Base-by-base conservation (phyloP, 371 early-diverging fungal genomes). In the Mortierella sp. region DNA sequence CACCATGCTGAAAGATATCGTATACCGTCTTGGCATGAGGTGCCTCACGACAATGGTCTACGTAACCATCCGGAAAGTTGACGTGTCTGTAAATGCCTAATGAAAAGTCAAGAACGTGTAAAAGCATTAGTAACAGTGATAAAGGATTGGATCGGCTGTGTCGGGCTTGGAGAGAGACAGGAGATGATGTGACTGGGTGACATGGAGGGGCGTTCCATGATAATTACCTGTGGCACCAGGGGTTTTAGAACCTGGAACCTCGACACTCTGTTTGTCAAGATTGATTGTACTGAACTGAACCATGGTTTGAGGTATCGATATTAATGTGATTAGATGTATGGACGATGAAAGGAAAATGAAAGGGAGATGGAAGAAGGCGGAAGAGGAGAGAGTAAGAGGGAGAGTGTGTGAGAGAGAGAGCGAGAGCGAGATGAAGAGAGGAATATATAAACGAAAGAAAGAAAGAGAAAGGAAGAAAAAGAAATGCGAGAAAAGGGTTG, bases 21-120 rank as follows among this genome's bases (percentile, higher is more conserved):
- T 81, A 76, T 6, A 81, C 63, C 28, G 83, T 76, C 64, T 66
- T 76, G 37, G 72, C 47, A 11, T 75, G 32, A 16, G 83, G 83
- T 5, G 62, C 59, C 18, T 61, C 67, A n/a, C 64, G 73, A 70
- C 70, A 59, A 22, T 58, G 52, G 24, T 72, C 68, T 1, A 76
- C 51, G 28, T 72, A 58, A 28, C 40, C 70, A 30, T 75, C 61
- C 4, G 20, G 49, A 47, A 52, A 63, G 0, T 26, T 68, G 2
- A n/a, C 20, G 39, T 69, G 60, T 30, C 83, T 55, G 55, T 67
- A 76, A 45, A 64, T 64, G n/a, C 70, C 83, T 81, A 70, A 35
- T 32, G 24, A 5, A 52, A 22, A 52, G 47, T 47, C 12, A 52
- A 22, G 11, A 24, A 52, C 24, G n/a, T 22, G 52, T n/a, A 22